phyloP scores from a whole-genome alignment of 345 rosid species.

The Balakata baccata region DNA sequence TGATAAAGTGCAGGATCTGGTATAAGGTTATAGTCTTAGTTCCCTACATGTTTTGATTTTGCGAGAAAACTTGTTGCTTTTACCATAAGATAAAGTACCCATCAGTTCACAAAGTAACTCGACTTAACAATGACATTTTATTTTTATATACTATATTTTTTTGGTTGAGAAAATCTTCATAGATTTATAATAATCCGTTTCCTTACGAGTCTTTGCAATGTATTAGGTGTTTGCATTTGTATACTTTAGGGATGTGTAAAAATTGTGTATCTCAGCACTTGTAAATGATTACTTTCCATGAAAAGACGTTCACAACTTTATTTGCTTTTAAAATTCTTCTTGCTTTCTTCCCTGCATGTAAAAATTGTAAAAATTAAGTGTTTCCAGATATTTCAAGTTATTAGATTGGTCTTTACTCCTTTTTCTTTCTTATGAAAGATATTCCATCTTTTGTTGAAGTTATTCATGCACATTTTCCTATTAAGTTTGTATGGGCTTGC shows the following conservation, averaged over 20 bases:
- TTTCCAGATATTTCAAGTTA: neutral
- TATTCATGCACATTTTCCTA: neutral
- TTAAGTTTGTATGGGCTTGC: neutral
- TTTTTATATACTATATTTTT: no score
- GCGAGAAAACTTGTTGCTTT: constrained; percentile 32
- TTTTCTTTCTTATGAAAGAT: neutral
- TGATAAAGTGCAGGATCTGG: constrained; percentile 31
- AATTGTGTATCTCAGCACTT: neutral
- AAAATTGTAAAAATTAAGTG: neutral
- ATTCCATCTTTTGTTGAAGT: neutral
- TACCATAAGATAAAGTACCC: constrained; percentile 31
- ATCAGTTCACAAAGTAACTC: constrained; percentile 18
- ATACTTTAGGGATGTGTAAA: neutral
- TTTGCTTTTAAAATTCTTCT: neutral
- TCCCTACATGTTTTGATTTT: constrained; percentile 22
- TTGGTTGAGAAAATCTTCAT: no score
- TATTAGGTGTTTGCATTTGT: neutral
- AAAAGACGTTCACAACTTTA: neutral
- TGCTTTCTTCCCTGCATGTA: neutral
- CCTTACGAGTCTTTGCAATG: constrained; percentile 1
- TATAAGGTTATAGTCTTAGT: constrained; percentile 35
- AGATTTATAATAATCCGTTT: neutral
- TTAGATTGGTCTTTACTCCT: neutral
- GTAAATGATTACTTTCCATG: neutral
- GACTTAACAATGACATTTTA: constrained; percentile 1